phyloP scores from a whole-genome alignment of 1,284 basidiomycete genomes.

The Moesziomyces sp. region DNA sequence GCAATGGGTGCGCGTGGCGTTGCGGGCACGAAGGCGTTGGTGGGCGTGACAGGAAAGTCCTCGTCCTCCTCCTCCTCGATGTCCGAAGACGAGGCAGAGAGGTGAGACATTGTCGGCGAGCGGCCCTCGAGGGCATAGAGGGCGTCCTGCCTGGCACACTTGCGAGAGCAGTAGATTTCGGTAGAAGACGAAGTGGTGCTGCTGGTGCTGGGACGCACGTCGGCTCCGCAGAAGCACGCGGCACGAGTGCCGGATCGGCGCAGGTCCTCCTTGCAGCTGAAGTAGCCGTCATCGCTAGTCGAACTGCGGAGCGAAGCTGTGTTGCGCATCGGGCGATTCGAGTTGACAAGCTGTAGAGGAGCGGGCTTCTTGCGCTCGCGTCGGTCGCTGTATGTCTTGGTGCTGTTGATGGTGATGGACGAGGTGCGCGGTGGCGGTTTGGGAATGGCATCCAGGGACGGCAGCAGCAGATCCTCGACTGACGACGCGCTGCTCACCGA shows the following conservation, averaged over 20 bases:
- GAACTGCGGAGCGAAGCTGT: not conserved
- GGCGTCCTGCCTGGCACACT: conserved; percentile 30
- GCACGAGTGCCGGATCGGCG: not conserved
- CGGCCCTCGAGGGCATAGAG: conserved; percentile 34
- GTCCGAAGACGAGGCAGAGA: conserved; percentile 17
- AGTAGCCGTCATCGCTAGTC: conserved; percentile 12
- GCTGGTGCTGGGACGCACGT: conserved; percentile 12
- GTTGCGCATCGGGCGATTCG: conserved; percentile 4
- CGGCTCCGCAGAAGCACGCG: conserved; percentile 24
- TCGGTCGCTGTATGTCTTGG: conserved; percentile 15
- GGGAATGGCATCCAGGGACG: conserved; percentile 15
- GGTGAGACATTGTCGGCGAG: conserved; percentile 9
- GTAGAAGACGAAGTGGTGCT: conserved; percentile 4
- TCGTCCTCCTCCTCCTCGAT: conserved; percentile 34
- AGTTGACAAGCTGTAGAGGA: conserved; percentile 11
- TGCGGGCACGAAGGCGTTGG: conserved; percentile 23
- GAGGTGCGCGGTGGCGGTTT: conserved; percentile 40
- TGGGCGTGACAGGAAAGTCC: conserved; percentile 35
- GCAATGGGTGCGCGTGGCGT: conserved; percentile 25
- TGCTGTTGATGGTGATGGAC: conserved; percentile 38
- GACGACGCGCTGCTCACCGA: conserved; percentile 29
- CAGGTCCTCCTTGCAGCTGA: conserved; percentile 17
- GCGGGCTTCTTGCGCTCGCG: conserved; percentile 27
- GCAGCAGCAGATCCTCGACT: conserved; percentile 20
- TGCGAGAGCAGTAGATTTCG: conserved; percentile 39